Conservation (phyloP, 2,329 filamentous ascomycete genomes). For the Sphaerulina populicola region DNA sequence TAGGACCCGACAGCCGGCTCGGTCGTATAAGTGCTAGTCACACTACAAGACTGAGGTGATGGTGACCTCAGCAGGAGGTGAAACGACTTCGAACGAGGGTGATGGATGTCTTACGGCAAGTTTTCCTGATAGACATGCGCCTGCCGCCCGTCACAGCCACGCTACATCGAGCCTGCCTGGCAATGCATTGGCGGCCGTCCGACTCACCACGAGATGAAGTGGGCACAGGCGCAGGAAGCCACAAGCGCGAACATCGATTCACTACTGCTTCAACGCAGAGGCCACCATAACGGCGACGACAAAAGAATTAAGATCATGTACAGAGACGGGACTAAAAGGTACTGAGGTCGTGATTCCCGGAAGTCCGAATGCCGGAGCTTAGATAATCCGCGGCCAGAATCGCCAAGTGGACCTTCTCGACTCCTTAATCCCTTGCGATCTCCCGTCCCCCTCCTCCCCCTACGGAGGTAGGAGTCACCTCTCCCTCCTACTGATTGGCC, state of each 20-base stretch:
- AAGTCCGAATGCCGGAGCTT: too few species aligned
- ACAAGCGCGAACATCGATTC: background rate
- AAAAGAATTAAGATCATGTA: background rate
- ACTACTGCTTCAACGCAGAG: background rate
- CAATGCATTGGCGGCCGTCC: background rate
- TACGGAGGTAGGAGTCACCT: too few species aligned
- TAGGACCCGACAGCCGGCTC: background rate
- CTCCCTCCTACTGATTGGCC: too few species aligned
- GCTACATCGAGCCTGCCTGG: background rate
- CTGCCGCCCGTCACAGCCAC: background rate
- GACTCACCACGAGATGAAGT: background rate
- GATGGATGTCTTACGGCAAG: too few species aligned
- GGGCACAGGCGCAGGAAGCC: background rate
- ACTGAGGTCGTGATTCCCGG: too few species aligned
- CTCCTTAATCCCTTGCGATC: too few species aligned
- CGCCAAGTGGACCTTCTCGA: too few species aligned
- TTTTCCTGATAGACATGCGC: background rate
- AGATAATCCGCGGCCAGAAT: too few species aligned
- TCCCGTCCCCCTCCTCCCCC: too few species aligned
- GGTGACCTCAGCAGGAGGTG: background rate
- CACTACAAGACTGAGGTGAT: background rate
- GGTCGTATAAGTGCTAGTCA: background rate
- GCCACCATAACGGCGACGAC: background rate
- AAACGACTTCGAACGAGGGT: background rate
- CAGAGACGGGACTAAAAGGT: too few species aligned